Evolutionary conservation across 2,329 filamentous ascomycete species (phyloP).

Genomic region (Cytospora piceicola): DNA sequence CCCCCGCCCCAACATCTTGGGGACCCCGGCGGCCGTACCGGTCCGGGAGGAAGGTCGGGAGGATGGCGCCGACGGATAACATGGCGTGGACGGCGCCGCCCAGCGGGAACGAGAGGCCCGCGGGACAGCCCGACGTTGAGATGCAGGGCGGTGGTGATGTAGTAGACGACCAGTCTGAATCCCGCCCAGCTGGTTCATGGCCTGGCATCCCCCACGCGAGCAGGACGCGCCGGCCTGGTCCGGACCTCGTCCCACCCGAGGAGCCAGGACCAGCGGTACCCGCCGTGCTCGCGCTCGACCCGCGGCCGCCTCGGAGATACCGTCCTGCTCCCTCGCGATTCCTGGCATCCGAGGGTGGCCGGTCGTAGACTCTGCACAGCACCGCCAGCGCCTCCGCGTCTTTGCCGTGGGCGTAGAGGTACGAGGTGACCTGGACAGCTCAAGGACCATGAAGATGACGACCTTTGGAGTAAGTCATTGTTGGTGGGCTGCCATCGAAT

Average conservation of each 20-base stretch:
- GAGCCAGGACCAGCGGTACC: slow-evolving; percentile 45
- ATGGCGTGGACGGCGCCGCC: slow-evolving; percentile 44
- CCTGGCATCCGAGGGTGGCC: slow-evolving; percentile 42
- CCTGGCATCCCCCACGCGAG: slow-evolving; percentile 52
- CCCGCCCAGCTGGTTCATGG: slow-evolving; percentile 55
- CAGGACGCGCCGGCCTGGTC: slow-evolving; percentile 48
- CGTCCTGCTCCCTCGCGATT: slow-evolving; percentile 47
- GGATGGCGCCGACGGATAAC: slow-evolving; percentile 43
- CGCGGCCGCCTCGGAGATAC: slow-evolving; percentile 39
- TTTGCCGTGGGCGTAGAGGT: slow-evolving; percentile 36
- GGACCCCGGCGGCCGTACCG: slow-evolving; percentile 43
- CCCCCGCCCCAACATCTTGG: slow-evolving; percentile 52
- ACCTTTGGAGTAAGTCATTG: slow-evolving; percentile 3
- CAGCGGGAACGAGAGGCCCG: slow-evolving; percentile 40
- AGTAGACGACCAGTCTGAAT: slow-evolving; percentile 52
- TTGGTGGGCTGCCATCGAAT: not conserved
- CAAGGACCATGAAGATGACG: slow-evolving; percentile 37
- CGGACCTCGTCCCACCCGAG: slow-evolving; percentile 48
- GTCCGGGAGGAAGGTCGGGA: slow-evolving; percentile 27
- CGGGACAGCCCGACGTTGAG: slow-evolving; percentile 40
- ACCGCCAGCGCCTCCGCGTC: slow-evolving; percentile 38
- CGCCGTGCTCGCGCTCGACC: slow-evolving; percentile 33
- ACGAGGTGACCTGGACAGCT: slow-evolving; percentile 39
- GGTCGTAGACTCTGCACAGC: slow-evolving; percentile 45
- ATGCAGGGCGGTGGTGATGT: slow-evolving; percentile 40